Conservation (phyloP, 345 rosid genomes). For the Tarenaya hassleriana region DNA sequence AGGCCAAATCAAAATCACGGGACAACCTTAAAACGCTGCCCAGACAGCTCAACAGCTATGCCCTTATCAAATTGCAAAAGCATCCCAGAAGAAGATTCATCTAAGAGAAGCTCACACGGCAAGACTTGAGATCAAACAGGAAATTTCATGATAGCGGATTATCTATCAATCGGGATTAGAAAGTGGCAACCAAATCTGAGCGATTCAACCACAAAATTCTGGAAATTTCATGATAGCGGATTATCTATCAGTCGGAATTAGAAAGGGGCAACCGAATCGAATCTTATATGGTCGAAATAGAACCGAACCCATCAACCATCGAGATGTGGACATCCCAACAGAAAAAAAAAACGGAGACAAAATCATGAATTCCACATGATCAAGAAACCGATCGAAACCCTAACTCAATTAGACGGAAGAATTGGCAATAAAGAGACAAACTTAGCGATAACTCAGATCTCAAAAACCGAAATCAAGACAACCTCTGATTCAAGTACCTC, state of each 20-base stretch:
- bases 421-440: conserved; percentile 5
- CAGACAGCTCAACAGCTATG: neutral
- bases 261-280: conserved; percentile 10
- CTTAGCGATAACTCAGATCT: conserved; percentile 1
- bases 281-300: no score
- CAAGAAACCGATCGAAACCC: neutral
- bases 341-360: no score
- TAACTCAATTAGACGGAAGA: neutral
- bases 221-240: neutral
- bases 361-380: no score
- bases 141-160: conserved; percentile 10
- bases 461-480: neutral
- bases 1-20: neutral
- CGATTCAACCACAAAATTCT: conserved; percentile 8
- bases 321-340: no score
- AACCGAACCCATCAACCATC: no score
- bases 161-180: neutral
- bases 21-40: neutral
- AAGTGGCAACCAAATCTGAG: neutral
- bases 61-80: neutral
- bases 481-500: conserved; percentile 6
- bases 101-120: conserved; percentile 6
- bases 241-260: neutral
- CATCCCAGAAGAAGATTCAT: neutral
- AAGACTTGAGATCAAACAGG: conserved; percentile 4